These are phyloP conservation scores for Cyclotella baltica DNA, from an alignment of 108 stramenopile species.

Conservation along the genomic window DNA sequence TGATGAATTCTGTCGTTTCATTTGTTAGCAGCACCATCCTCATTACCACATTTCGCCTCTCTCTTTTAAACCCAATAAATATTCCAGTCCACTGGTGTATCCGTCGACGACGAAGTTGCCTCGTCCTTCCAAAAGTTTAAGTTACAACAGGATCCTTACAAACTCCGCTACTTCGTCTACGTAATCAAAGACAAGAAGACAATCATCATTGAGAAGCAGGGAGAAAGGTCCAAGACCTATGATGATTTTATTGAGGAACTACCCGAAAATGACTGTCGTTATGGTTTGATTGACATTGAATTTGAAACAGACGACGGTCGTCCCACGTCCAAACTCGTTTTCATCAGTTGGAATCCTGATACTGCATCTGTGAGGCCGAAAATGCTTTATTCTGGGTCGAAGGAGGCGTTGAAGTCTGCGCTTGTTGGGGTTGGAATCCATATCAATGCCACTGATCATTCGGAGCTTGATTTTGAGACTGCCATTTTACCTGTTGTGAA, in stretches of 20 bases:
- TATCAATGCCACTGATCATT: conserved; percentile 86
- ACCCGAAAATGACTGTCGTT: conserved; percentile 92
- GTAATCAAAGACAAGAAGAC: conserved; percentile 85
- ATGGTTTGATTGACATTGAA: conserved; percentile 92
- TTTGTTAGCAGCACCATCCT: too few relatives aligned
- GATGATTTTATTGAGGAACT: conserved; percentile 85
- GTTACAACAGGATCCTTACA: conserved; percentile 73
- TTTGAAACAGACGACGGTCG: conserved; percentile 90
- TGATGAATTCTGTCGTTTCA: too few relatives aligned
- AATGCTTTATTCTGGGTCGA: conserved; percentile 95
- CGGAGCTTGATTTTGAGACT: conserved; percentile 89
- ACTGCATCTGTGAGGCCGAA: conserved; percentile 85
- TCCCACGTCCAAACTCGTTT: conserved; percentile 91
- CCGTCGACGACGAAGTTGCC: conserved; percentile 74
- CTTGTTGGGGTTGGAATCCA: conserved; percentile 88
- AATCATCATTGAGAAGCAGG: conserved; percentile 78
- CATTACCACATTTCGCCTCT: too few relatives aligned
- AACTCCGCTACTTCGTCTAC: conserved; percentile 86
- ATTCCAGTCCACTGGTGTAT: conserved; percentile 85
- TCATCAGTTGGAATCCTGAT: conserved; percentile 96
- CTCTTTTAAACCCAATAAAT: not conserved
- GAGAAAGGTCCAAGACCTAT: conserved; percentile 67
- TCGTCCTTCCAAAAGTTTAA: conserved; percentile 84
- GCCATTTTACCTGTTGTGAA: conserved; percentile 78
- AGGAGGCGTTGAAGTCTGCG: conserved; percentile 91